Conservation (phyloP, 1,139 yeast genomes). For the Wickerhamomyces sp. region DNA sequence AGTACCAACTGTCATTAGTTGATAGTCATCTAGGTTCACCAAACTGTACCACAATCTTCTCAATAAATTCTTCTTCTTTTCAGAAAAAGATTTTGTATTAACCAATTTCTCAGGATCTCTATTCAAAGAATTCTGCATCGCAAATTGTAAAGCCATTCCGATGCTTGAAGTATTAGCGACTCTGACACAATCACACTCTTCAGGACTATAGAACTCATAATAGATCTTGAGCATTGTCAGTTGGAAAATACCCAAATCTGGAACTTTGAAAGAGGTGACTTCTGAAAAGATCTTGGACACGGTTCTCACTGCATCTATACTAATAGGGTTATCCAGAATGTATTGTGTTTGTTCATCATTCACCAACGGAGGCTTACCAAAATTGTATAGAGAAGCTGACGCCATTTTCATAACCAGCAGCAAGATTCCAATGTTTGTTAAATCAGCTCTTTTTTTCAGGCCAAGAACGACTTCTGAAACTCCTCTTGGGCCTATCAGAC, state of each 20-base stretch:
- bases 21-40: slow-evolving; percentile 31
- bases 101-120: slow-evolving; percentile 40
- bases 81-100: slow-evolving; percentile 29
- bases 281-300: slow-evolving; percentile 52
- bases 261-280: slow-evolving; percentile 42
- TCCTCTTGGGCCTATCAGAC: slow-evolving; percentile 16
- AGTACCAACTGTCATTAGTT: slow-evolving; percentile 37
- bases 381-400: slow-evolving; percentile 33
- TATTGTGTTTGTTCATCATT: slow-evolving; percentile 33
- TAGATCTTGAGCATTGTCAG: slow-evolving; percentile 37
- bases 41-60: slow-evolving; percentile 53
- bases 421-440: slow-evolving; percentile 40
- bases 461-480: slow-evolving; percentile 24
- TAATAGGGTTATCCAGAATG: slow-evolving; percentile 43
- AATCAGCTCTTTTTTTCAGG: slow-evolving; percentile 39
- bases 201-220: slow-evolving; percentile 43
- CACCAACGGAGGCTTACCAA: slow-evolving; percentile 18
- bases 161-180: slow-evolving; percentile 44
- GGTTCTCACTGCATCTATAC: slow-evolving; percentile 38
- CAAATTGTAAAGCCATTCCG: slow-evolving; percentile 41
- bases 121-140: slow-evolving; percentile 45
- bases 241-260: slow-evolving; percentile 46
- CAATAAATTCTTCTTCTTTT: slow-evolving; percentile 24
- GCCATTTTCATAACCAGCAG: slow-evolving; percentile 38
- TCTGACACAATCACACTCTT: slow-evolving; percentile 44